These are phyloP conservation scores for Aspergillus calidoustus DNA, from an alignment of 2,329 filamentous ascomycete species.

Conservation along the genomic window DNA sequence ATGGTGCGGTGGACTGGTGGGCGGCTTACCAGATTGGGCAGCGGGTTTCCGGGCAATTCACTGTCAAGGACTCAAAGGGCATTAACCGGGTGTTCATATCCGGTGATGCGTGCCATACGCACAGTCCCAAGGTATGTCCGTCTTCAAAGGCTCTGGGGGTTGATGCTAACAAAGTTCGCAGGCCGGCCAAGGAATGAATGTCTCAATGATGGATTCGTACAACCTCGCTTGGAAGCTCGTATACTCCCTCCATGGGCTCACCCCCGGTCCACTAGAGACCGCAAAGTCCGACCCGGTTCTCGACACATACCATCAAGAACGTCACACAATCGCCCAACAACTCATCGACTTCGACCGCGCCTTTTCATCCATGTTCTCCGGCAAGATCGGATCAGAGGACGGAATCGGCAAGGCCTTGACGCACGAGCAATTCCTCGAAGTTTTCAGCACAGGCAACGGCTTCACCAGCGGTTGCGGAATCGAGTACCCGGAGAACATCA, in stretches of 20 bases:
- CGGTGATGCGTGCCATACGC: slow-evolving; percentile 79
- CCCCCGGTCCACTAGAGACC: slow-evolving; percentile 24
- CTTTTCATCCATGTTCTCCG: slow-evolving; percentile 47
- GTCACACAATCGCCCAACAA: slow-evolving; percentile 43
- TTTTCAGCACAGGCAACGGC: slow-evolving; percentile 43
- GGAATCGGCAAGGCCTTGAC: slow-evolving; percentile 32
- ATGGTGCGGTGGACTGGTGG: slow-evolving; percentile 71
- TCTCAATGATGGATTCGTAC: slow-evolving; percentile 67
- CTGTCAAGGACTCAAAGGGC: slow-evolving; percentile 67
- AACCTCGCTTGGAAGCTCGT: slow-evolving; percentile 49
- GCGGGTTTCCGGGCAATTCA: slow-evolving; percentile 55
- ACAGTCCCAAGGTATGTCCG: slow-evolving; percentile 65
- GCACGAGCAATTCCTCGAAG: slow-evolving; percentile 41
- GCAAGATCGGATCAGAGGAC: slow-evolving; percentile 38
- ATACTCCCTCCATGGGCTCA: slow-evolving; percentile 42
- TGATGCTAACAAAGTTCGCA: slow-evolving; percentile 23
- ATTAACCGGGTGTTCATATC: slow-evolving; percentile 74
- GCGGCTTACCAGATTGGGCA: slow-evolving; percentile 79
- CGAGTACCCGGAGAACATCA: slow-evolving; percentile 39
- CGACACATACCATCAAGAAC: slow-evolving; percentile 44
- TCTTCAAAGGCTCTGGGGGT: slow-evolving; percentile 1
- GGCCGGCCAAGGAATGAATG: slow-evolving; percentile 81
- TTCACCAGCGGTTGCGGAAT: slow-evolving; percentile 48
- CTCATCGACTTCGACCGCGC: slow-evolving; percentile 46
- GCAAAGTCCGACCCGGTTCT: slow-evolving; percentile 33